Percentiles rank a stretch among this genome's conserved stretches.
Evolutionary conservation across 352 stramenopile genomes (phyloP).

Genomic region (Globisporangium acanthophoron): DNA sequence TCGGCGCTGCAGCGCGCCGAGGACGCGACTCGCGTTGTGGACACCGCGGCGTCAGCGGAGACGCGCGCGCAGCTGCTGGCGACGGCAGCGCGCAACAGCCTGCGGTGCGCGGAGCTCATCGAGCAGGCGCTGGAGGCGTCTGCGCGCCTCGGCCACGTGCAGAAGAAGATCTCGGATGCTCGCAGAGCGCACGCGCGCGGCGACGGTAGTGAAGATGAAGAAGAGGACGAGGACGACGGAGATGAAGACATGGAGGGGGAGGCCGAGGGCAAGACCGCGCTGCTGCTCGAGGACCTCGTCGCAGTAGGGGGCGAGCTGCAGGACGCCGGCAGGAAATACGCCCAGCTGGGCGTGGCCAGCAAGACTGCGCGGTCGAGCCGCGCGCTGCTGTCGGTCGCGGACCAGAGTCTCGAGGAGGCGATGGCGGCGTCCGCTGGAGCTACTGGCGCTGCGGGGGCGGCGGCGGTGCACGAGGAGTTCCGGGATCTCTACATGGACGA

Average conservation of each 20-base stretch:
- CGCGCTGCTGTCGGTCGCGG: constrained; percentile 38
- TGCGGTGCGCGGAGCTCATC: constrained; percentile 76
- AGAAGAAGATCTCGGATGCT: constrained; percentile 32
- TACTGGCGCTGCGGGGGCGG: constrained; percentile 5
- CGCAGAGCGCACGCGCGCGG: constrained; percentile 16
- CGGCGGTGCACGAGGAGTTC: constrained; percentile 49
- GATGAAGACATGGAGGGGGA: constrained; percentile 18
- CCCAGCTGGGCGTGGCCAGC: constrained; percentile 36
- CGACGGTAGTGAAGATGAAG: constrained; percentile 14
- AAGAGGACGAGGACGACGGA: constrained; percentile 9
- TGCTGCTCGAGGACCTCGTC: constrained; percentile 62
- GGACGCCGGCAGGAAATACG: constrained; percentile 38
- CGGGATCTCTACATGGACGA: constrained; percentile 80
- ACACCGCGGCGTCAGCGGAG: constrained; percentile 16
- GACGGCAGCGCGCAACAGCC: constrained; percentile 40
- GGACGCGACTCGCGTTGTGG: constrained; percentile 24
- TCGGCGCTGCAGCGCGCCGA: constrained; percentile 30
- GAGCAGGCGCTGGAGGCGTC: constrained; percentile 56
- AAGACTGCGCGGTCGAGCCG: constrained; percentile 56
- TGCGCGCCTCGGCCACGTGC: constrained; percentile 35
- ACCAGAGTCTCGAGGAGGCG: constrained; percentile 32
- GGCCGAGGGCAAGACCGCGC: constrained; percentile 26
- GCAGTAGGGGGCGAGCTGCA: constrained; percentile 41
- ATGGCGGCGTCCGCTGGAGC: constrained; percentile 12
- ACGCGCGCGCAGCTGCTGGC: constrained; percentile 35